A percentile compares a stretch with the other conserved stretches of the same genome.
Evolutionary conservation across 352 stramenopile genomes (phyloP).

Genomic region (Pythium coloratum): DNA sequence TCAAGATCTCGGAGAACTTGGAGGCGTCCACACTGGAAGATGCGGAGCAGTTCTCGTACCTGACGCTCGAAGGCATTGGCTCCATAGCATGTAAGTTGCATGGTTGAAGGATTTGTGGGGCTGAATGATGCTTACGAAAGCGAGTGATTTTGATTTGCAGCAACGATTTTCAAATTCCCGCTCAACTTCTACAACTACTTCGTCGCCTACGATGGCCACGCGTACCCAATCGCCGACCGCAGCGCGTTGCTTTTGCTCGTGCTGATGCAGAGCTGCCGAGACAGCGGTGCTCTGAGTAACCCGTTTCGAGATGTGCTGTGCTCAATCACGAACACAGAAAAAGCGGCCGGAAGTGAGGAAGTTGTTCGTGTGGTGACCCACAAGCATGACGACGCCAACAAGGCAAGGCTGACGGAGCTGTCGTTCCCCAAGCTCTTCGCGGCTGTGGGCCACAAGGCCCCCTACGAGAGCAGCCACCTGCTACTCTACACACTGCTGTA

Average conservation of each 20-base stretch:
- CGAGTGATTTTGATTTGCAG: constrained; percentile 22
- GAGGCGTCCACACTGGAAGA: constrained; percentile 48
- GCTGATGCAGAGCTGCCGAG: constrained; percentile 67
- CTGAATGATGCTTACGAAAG: not conserved
- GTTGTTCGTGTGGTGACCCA: constrained; percentile 7
- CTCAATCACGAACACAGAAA: constrained; percentile 38
- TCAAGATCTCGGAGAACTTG: constrained; percentile 59
- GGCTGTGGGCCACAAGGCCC: constrained; percentile 47
- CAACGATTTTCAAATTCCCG: constrained; percentile 64
- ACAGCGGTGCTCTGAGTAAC: constrained; percentile 49
- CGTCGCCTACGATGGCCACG: constrained; percentile 45
- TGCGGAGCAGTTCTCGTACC: constrained; percentile 62
- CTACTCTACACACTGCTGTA: constrained; percentile 78
- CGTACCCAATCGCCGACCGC: constrained; percentile 64
- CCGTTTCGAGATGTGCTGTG: constrained; percentile 61
- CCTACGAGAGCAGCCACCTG: constrained; percentile 67
- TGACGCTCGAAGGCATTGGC: constrained; percentile 67
- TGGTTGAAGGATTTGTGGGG: constrained; percentile 1
- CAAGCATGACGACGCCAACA: constrained; percentile 34
- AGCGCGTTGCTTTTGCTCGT: constrained; percentile 68
- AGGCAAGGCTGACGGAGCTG: constrained; percentile 34
- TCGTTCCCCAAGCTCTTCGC: constrained; percentile 56
- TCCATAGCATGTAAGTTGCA: constrained; percentile 53
- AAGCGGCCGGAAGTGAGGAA: constrained; percentile 17
- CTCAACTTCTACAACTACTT: constrained; percentile 73